Conservation (phyloP, 225 moss, liverwort and hornwort genomes). For the Physcomitrium patens region DNA sequence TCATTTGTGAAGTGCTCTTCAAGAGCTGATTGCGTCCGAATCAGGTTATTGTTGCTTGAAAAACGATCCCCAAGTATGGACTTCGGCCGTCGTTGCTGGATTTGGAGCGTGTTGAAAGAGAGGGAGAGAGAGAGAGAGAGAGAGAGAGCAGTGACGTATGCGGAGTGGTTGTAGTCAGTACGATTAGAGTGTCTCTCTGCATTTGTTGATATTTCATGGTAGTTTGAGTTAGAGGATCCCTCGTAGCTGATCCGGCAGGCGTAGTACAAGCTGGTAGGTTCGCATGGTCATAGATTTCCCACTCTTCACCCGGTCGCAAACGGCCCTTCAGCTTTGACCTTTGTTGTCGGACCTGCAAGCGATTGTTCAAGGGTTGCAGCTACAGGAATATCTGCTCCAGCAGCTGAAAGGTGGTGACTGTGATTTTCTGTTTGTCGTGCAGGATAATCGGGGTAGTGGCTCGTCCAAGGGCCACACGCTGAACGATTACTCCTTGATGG, state of each 20-base stretch:
- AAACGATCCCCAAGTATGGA: not conserved
- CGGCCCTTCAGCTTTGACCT: not conserved
- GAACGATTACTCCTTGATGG: not conserved
- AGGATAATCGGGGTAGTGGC: conserved; percentile 12
- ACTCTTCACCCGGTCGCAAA: not conserved
- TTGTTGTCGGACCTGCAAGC: not conserved
- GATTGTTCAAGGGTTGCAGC: not conserved
- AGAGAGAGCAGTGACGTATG: too few relatives aligned
- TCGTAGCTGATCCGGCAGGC: too few relatives aligned
- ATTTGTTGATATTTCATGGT: too few relatives aligned
- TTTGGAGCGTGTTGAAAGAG: too few relatives aligned
- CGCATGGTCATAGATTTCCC: too few relatives aligned
- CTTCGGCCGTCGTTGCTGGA: too few relatives aligned
- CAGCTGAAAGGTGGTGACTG: not conserved
- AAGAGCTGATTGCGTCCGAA: not conserved
- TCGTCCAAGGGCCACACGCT: conserved; percentile 14
- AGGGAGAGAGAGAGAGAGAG: too few relatives aligned
- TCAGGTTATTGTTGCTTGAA: not conserved
- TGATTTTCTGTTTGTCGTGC: not conserved
- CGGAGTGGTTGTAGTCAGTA: too few relatives aligned
- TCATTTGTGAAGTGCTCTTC: not conserved
- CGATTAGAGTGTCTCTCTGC: too few relatives aligned
- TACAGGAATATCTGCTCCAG: not conserved
- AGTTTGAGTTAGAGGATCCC: too few relatives aligned
- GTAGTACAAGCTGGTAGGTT: too few relatives aligned